These are phyloP conservation scores for Volvox carteri DNA, from an alignment of 163 green algal species.

Conservation along the genomic window DNA sequence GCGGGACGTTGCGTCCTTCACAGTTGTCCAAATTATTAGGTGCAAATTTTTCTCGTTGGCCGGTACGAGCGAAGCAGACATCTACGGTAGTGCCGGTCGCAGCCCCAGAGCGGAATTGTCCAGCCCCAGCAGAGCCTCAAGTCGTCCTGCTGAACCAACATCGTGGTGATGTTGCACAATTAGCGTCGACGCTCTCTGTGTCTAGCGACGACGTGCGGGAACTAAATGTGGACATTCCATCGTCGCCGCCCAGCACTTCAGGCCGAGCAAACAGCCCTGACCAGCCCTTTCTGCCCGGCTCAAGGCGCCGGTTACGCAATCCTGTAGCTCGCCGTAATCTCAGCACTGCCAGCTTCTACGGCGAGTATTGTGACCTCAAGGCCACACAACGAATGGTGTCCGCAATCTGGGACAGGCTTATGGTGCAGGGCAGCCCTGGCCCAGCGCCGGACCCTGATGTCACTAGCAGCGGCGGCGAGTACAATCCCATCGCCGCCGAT, in stretches of 20 bases:
- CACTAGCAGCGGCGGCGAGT: conserved; percentile 2
- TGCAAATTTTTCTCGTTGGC: background rate
- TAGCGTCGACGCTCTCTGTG: background rate
- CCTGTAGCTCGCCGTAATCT: background rate
- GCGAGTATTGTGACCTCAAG: conserved; percentile 30
- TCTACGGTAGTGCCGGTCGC: background rate
- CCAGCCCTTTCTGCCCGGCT: conserved; percentile 18
- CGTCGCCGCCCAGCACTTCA: conserved; percentile 31
- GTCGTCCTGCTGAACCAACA: background rate
- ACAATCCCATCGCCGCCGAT: background rate
- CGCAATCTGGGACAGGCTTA: conserved; percentile 20
- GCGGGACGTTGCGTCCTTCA: background rate
- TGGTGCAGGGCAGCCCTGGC: background rate
- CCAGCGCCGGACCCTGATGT: background rate
- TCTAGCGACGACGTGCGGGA: too few species aligned
- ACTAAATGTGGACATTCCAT: background rate
- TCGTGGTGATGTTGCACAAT: background rate
- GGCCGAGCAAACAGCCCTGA: background rate
- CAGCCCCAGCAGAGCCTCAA: background rate
- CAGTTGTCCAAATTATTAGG: background rate
- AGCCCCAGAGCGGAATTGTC: conserved; percentile 8
- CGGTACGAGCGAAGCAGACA: background rate
- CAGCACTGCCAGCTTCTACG: conserved; percentile 41
- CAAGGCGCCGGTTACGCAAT: background rate
- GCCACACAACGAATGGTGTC: conserved; percentile 29